Base-by-base conservation (phyloP, 768 basidiomycete genomes). In the Dioszegia hungarica region DNA sequence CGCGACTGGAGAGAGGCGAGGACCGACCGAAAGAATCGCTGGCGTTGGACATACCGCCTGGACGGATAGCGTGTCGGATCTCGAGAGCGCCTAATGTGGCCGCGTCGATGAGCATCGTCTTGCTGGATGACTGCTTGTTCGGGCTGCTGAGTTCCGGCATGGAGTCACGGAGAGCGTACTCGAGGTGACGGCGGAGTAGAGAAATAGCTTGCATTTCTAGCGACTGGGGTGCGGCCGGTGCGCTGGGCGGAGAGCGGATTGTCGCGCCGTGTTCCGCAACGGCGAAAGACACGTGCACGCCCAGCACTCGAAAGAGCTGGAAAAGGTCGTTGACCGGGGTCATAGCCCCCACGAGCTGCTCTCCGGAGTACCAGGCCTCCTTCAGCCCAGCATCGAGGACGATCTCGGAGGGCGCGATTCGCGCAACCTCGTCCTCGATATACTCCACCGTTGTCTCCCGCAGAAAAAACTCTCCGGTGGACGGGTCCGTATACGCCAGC, bases 401-500 rank as follows among this genome's bases (percentile, higher is more conserved):
- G 41, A 95, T 82, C 75, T 97, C 92, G 48, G 82, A 83, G 5
- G 93, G 93, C 29, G 77, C 78, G 40, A 95, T 86, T 20, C 90
- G 83, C 8, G 84, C 84, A 24, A 98, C 78, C 60, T 94, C 88
- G 67, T 95, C 90, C 52, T 84, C 83, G 28, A 98, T 76, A 37
- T 72, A 78, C 22, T 83, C 82, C 15, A 80, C 45, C 2, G 79
- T 75, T 11, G 83, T 80, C 5, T 75, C 72, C 62, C 88, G 88
- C 11, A 88, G 86, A 74, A 88, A 91, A 74, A 94, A 90, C 69
- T 94, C 92, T n/a, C 74, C 68, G 0, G 92, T 95, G 14, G 93
- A 92, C 17, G 95, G 83, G 70, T 98, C 93, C 24, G 89, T 90
- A 86, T 92, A 97, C 5, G 92, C 91, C 37, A 98, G 78, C 1